Conservation (phyloP, 2,329 filamentous ascomycete species). For the Tothia fuscella region DNA sequence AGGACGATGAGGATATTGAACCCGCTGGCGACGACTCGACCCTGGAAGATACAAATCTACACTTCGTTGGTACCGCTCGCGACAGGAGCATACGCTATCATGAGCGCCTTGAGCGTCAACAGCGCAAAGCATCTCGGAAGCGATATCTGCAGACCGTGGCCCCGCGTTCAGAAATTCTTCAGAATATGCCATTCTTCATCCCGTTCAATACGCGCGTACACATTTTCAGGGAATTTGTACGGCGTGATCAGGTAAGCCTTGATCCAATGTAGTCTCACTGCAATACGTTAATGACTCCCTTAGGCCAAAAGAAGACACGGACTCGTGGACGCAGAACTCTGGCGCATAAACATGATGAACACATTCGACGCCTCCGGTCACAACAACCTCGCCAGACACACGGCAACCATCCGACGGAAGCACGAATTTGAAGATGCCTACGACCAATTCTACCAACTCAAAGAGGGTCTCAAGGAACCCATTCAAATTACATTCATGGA, state of each 20-base stretch:
- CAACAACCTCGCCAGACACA: conserved; percentile 36
- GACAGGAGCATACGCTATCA: conserved; percentile 50
- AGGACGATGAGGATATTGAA: conserved; percentile 46
- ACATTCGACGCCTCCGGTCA: neutral
- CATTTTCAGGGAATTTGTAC: conserved; percentile 89
- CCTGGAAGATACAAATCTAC: conserved; percentile 24
- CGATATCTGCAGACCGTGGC: conserved; percentile 67
- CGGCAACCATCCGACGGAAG: conserved; percentile 68
- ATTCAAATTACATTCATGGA: conserved; percentile 97
- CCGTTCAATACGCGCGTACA: conserved; percentile 84
- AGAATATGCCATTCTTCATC: conserved; percentile 95
- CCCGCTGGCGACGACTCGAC: conserved; percentile 31
- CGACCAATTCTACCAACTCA: conserved; percentile 67
- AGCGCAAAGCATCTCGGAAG: conserved; percentile 55
- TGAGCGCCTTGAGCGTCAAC: conserved; percentile 51
- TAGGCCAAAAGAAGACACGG: conserved; percentile 58
- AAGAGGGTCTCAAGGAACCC: conserved; percentile 78
- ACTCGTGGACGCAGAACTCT: conserved; percentile 58
- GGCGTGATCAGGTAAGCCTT: conserved; percentile 66
- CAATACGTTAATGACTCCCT: conserved; percentile 21
- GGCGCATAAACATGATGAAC: conserved; percentile 38
- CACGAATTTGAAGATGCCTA: conserved; percentile 79
- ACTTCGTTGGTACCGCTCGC: conserved; percentile 43
- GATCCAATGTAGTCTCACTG: no score
- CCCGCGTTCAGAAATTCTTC: conserved; percentile 77